Evolutionary conservation across 2,329 filamentous ascomycete genomes (phyloP).

Genomic region (Fonsecaea monophora): DNA sequence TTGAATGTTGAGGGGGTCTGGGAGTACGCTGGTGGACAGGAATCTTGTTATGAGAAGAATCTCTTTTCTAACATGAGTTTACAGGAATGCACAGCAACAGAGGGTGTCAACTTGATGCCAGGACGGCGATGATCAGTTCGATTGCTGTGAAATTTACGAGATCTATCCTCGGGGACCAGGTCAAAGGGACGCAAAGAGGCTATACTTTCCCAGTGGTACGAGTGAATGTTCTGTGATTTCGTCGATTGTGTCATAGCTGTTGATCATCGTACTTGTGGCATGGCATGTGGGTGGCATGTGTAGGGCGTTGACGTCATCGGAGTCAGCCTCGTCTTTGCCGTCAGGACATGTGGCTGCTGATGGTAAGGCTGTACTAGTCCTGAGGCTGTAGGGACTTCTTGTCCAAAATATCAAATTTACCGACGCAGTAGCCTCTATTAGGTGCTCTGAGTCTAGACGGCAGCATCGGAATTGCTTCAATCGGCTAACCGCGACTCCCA

Average conservation of each 20-base stretch:
- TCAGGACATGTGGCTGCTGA: neutral
- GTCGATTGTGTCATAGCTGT: neutral
- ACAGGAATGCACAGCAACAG: neutral
- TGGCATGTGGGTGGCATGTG: neutral
- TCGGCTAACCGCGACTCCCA: neutral
- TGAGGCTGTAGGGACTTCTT: neutral
- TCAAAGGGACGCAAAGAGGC: neutral
- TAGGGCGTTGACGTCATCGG: neutral
- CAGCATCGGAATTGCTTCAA: neutral
- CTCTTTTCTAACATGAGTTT: neutral
- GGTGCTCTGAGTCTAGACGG: neutral
- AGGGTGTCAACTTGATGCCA: neutral
- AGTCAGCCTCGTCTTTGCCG: neutral
- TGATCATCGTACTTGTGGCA: neutral
- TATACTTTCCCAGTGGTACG: neutral
- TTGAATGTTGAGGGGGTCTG: neutral
- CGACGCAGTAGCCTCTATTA: neutral
- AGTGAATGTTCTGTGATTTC: neutral
- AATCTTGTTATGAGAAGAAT: neutral
- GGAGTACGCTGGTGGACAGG: neutral
- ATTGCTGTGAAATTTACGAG: neutral
- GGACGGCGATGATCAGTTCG: neutral
- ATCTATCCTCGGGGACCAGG: neutral
- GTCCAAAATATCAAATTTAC: neutral
- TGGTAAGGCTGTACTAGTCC: neutral